A percentile compares a stretch with the other conserved stretches of the same genome.
Evolutionary conservation across 2,329 filamentous ascomycete species (phyloP).

Genomic region (Pseudovirgaria hyperparasitica): DNA sequence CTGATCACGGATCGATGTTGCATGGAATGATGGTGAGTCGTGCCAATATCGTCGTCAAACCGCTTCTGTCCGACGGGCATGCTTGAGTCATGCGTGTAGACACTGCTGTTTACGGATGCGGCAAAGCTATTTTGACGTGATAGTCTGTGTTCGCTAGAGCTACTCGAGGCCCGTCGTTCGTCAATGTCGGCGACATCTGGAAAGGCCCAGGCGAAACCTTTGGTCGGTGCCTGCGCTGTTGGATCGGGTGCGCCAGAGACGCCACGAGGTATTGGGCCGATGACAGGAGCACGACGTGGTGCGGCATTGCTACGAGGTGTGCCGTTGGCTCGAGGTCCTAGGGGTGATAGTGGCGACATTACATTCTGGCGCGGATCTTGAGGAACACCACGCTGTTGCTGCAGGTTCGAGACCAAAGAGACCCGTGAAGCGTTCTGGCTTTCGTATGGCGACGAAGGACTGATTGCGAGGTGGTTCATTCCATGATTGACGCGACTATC

Average conservation of each 20-base stretch:
- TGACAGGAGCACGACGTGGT: slow-evolving; percentile 56
- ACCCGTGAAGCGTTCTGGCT: slow-evolving; percentile 66
- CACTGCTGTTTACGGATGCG: slow-evolving; percentile 66
- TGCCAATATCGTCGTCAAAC: slow-evolving; percentile 49
- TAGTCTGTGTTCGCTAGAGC: slow-evolving; percentile 37
- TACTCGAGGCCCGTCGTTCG: slow-evolving; percentile 34
- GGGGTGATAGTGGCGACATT: slow-evolving; percentile 31
- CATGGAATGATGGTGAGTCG: slow-evolving; percentile 59
- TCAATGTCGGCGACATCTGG: slow-evolving; percentile 55
- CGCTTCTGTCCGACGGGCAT: slow-evolving; percentile 60
- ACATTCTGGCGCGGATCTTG: slow-evolving; percentile 29
- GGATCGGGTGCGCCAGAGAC: slow-evolving; percentile 50
- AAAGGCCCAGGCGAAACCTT: slow-evolving; percentile 75
- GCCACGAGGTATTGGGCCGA: slow-evolving; percentile 54
- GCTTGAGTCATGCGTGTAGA: slow-evolving; percentile 62
- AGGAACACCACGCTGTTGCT: slow-evolving; percentile 42
- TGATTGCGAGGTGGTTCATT: slow-evolving; percentile 57
- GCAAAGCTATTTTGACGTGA: slow-evolving; percentile 66
- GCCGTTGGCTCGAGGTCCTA: slow-evolving; percentile 20
- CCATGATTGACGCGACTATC: slow-evolving; percentile 66
- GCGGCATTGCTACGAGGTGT: slow-evolving; percentile 20
- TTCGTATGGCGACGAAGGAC: slow-evolving; percentile 56
- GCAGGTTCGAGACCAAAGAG: slow-evolving; percentile 59
- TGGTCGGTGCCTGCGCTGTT: slow-evolving; percentile 62
- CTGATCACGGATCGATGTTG: slow-evolving; percentile 62